phyloP scores from a whole-genome alignment of 345 rosid species.

The Citrus maxima region DNA sequence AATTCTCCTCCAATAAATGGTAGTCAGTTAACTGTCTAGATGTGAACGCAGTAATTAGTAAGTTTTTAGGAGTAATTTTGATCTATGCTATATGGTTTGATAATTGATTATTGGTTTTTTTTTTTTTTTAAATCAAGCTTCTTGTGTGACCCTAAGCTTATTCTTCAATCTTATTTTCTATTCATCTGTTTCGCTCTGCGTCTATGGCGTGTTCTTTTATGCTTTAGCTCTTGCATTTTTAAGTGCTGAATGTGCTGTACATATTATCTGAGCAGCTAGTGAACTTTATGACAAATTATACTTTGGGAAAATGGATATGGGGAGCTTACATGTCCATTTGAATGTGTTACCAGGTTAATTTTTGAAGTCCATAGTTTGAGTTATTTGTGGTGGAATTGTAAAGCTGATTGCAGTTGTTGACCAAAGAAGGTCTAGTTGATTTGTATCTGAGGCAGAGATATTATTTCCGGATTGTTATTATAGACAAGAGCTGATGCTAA shows the following conservation, averaged over 20 bases:
- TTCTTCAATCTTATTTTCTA: background rate
- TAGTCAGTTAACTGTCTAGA: background rate
- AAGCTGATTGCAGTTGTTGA: slow-evolving; percentile 8
- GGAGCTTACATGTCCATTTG: slow-evolving; percentile 8
- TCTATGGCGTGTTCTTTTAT: background rate
- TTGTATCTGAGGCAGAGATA: background rate
- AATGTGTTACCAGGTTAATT: slow-evolving; percentile 25
- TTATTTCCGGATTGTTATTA: background rate
- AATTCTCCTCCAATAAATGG: background rate
- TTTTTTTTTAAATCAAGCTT: background rate
- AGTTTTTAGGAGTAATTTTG: background rate
- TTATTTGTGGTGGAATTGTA: background rate
- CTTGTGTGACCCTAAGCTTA: background rate
- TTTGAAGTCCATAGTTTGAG: slow-evolving; percentile 14
- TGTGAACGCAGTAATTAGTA: background rate
- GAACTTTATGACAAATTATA: background rate
- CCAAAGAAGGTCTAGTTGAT: background rate
- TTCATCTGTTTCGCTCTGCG: background rate
- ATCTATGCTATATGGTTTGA: slow-evolving; percentile 1
- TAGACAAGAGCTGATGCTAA: slow-evolving; percentile 26
- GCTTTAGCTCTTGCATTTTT: background rate
- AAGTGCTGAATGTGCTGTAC: background rate
- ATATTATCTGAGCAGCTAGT: background rate
- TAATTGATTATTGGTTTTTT: background rate
- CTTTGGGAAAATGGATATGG: background rate